Evolutionary conservation across 2,329 filamentous ascomycete species (phyloP).

Genomic region (Cladosporium sp.): DNA sequence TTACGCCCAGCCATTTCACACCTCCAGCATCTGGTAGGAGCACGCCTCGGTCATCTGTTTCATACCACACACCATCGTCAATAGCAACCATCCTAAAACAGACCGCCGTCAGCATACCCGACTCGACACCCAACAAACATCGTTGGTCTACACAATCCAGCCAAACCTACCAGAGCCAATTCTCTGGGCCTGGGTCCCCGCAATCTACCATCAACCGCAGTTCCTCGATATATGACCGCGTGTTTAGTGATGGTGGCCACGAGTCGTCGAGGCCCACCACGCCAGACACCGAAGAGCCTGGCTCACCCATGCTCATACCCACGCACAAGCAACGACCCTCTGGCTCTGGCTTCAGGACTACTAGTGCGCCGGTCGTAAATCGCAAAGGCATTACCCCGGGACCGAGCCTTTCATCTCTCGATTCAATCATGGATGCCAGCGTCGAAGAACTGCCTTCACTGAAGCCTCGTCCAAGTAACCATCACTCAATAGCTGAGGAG

Average conservation of each 20-base stretch:
- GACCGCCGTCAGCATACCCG: conserved; percentile 60
- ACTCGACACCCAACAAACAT: conserved; percentile 46
- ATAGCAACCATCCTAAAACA: conserved; percentile 65
- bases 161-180: conserved; percentile 61
- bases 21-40: conserved; percentile 42
- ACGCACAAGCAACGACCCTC: conserved; percentile 62
- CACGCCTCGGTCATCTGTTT: conserved; percentile 43
- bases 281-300: conserved; percentile 67
- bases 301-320: conserved; percentile 63
- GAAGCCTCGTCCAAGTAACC: conserved; percentile 26
- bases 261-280: conserved; percentile 77
- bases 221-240: conserved; percentile 76
- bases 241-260: conserved; percentile 58
- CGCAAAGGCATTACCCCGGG: conserved; percentile 22
- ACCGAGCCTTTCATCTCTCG: conserved; percentile 27
- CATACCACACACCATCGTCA: conserved; percentile 48
- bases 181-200: conserved; percentile 78
- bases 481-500: conserved; percentile 36
- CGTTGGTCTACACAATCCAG: conserved; percentile 68
- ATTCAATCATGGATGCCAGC: conserved; percentile 37
- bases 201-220: conserved; percentile 67
- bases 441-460: conserved; percentile 32
- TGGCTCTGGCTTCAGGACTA: conserved; percentile 41
- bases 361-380: conserved; percentile 26
- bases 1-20: conserved; percentile 57